Evolutionary conservation across 1,284 basidiomycete genomes (phyloP), one percentile per base, ranked within the genome.

Genomic region (Ustilago tritici): DNA sequence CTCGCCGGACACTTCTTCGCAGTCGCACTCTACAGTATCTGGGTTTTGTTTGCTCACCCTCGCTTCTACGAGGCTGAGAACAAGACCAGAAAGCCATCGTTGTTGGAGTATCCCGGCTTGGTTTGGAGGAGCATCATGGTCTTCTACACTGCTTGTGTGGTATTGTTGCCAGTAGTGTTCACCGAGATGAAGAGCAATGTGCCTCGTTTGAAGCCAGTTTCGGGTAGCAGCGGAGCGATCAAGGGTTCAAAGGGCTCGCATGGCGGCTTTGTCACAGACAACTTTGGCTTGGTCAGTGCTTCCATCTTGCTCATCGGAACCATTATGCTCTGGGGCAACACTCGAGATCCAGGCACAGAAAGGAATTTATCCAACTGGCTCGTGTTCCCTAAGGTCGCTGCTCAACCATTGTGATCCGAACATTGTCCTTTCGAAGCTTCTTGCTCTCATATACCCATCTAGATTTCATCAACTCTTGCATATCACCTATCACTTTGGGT

Each of bases 1-100:
- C 91, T 99, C 32, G 92, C 93, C 81, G 91, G 90, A 80, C 96
- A 99, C 88, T 99, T 99, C 88, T 99, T 97, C 89, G 89, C 90
- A 32, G 96, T 99, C 73, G 96, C 96, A 0, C 90, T 99, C 76
- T 98, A 97, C 88, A 91, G 92, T 12, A 93, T 96, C 82, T 96
- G 91, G 90, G 88, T 93, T 50, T 89, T 97, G 86, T 94, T 97
- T 87, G 91, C 90, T 1, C 76, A 73, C 46, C 75, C 69, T 12
- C 53, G 63, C 3, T 65, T 50, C 54, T 73, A 70, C 55, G 40
- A 50, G 3, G 41, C 53, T 19, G 76, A 76, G 23, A 28, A 63
- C 12, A 23, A 52, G 15, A 65, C 65, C 2, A 46, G 67, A 11
- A 62, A 12, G 32, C 81, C 76, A 2, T 41, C 61, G 3, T 5